Evolutionary conservation across 305 asterid species (phyloP).

Genomic region (Fraxinus ornus): DNA sequence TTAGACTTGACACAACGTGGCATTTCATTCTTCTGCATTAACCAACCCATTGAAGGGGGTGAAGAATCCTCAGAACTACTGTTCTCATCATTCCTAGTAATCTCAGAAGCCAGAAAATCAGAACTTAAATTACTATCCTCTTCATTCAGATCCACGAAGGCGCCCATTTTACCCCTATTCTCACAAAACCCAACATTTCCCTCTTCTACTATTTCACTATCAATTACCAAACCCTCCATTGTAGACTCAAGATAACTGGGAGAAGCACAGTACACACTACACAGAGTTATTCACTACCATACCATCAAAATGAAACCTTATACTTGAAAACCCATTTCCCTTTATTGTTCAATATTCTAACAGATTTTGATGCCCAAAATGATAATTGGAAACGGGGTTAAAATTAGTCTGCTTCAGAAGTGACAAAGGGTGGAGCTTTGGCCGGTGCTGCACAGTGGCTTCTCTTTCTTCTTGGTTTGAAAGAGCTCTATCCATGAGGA

Average conservation of each 20-base stretch:
- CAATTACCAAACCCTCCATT: constrained; percentile 33
- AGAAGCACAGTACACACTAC: constrained; percentile 25
- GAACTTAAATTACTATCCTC: constrained; percentile 52
- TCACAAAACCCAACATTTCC: constrained; percentile 4
- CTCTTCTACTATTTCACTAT: not conserved
- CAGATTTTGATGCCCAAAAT: constrained; percentile 56
- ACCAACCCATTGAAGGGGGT: constrained; percentile 43
- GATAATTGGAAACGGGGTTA: constrained; percentile 37
- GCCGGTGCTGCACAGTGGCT: constrained; percentile 24
- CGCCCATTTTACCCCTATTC: constrained; percentile 18
- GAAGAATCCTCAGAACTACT: constrained; percentile 49
- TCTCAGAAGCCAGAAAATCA: constrained; percentile 54
- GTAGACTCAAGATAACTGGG: constrained; percentile 33
- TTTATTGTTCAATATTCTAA: constrained; percentile 39
- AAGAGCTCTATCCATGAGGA: constrained; percentile 49
- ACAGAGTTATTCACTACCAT: constrained; percentile 32
- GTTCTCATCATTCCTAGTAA: constrained; percentile 43
- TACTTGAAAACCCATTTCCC: constrained; percentile 36
- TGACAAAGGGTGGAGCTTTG: constrained; percentile 28
- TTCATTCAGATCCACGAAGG: constrained; percentile 27
- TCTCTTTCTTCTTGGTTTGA: constrained; percentile 32
- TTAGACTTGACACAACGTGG: constrained; percentile 30
- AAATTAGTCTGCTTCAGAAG: constrained; percentile 17
- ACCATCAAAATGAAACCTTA: constrained; percentile 35
- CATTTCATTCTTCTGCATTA: constrained; percentile 30